phyloP scores from a whole-genome alignment of 2,329 filamentous ascomycete genomes.

The Aspergillus sp. region DNA sequence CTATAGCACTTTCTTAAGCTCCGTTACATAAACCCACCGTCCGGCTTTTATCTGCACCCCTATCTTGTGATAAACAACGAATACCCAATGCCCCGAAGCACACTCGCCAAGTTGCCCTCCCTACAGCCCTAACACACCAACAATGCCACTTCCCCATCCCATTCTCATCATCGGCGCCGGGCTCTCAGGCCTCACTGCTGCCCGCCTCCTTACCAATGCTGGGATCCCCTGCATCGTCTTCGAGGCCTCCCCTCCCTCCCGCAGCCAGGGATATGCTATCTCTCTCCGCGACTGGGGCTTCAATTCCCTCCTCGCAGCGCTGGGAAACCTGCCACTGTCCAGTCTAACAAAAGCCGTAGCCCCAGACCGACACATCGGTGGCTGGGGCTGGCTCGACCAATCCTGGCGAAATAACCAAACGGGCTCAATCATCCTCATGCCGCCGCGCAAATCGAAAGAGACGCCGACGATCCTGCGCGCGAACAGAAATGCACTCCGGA shows the following conservation, averaged over 20 bases:
- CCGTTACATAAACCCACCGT: neutral
- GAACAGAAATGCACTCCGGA: slow-evolving; percentile 11
- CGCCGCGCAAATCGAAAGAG: slow-evolving; percentile 1
- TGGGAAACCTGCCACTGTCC: slow-evolving; percentile 4
- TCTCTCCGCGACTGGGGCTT: slow-evolving; percentile 12
- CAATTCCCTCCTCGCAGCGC: neutral
- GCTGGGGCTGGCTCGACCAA: slow-evolving; percentile 15
- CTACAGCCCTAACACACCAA: neutral
- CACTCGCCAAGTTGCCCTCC: neutral
- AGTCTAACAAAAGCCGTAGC: slow-evolving; percentile 8
- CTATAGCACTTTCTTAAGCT: neutral
- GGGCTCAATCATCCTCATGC: slow-evolving; percentile 2
- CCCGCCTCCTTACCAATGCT: slow-evolving; percentile 9
- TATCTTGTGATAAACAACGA: neutral
- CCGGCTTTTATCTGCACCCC: neutral
- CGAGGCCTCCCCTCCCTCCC: slow-evolving; percentile 8
- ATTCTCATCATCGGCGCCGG: slow-evolving; percentile 10
- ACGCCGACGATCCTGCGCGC: slow-evolving; percentile 4
- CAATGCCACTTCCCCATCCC: neutral
- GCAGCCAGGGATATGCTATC: slow-evolving; percentile 14
- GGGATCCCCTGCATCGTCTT: slow-evolving; percentile 11
- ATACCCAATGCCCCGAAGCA: neutral
- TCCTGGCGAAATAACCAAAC: slow-evolving; percentile 11
- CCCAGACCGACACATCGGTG: slow-evolving; percentile 11
- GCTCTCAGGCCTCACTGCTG: slow-evolving; percentile 10